Percentiles rank a stretch among this genome's conserved stretches.
Evolutionary conservation across 768 basidiomycete species (phyloP).

Genomic region (Hypsizygus marmoreus): DNA sequence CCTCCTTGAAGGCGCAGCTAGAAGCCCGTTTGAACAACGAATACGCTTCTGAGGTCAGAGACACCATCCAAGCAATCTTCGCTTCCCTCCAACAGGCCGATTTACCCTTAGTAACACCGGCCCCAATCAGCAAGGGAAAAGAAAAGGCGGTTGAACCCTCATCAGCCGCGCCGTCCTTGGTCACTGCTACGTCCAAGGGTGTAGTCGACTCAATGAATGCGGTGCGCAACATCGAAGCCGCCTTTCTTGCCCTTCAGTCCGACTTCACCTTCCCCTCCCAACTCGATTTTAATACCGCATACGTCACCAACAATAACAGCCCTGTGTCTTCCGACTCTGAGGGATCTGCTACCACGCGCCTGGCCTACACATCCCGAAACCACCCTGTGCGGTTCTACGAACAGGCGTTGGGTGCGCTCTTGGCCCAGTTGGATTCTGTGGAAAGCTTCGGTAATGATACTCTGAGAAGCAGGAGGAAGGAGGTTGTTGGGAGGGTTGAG

Average conservation of each 20-base stretch:
- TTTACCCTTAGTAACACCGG: constrained; percentile 1
- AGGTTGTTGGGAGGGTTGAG: constrained; percentile 57
- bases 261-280: constrained; percentile 42
- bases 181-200: constrained; percentile 26
- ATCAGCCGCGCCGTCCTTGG: constrained; percentile 10
- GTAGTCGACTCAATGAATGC: constrained; percentile 36
- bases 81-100: constrained; percentile 31
- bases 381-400: constrained; percentile 64
- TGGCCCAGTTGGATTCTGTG: constrained; percentile 60
- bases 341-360: constrained; percentile 29
- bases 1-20: constrained; percentile 30
- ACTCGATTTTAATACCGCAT: constrained; percentile 43
- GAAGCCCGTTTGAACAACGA: constrained; percentile 32
- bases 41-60: constrained; percentile 33
- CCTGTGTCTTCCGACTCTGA: constrained; percentile 20
- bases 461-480: constrained; percentile 54
- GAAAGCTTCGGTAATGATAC: constrained; percentile 59
- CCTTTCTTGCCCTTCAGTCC: constrained; percentile 36
- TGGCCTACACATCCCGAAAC: constrained; percentile 61
- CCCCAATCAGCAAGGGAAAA: constrained; percentile 39
- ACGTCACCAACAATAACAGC: constrained; percentile 26
- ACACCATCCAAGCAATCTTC: constrained; percentile 42
- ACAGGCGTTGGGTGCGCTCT: constrained; percentile 56
- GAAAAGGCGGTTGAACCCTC: constrained; percentile 25
- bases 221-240: constrained; percentile 43